These are phyloP conservation scores for Boletus reticulatus DNA, from an alignment of 768 basidiomycete species.

Conservation along the genomic window DNA sequence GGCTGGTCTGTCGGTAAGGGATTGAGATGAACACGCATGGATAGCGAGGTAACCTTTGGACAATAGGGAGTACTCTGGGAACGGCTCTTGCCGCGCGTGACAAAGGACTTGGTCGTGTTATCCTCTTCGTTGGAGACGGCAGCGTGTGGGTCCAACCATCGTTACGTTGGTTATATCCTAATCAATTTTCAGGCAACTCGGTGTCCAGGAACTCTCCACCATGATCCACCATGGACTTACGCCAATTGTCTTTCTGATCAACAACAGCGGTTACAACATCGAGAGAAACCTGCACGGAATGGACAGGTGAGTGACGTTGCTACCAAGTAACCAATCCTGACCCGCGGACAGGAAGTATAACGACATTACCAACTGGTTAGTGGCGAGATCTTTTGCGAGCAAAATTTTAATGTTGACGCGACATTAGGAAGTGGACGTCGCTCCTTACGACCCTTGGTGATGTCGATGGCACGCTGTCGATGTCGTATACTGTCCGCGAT, in stretches of 20 bases:
- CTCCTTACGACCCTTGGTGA: conserved; percentile 63
- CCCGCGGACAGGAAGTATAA: conserved; percentile 65
- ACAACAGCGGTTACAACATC: conserved; percentile 85
- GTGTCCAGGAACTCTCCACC: conserved; percentile 80
- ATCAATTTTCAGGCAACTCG: conserved; percentile 55
- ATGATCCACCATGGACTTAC: conserved; percentile 73
- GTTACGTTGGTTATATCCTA: background rate
- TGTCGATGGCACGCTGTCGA: conserved; percentile 42
- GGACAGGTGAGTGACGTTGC: conserved; percentile 37
- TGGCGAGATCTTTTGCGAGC: background rate
- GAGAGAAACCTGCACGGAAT: conserved; percentile 76
- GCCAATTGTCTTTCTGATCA: conserved; percentile 83
- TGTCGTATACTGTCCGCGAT: conserved; percentile 65
- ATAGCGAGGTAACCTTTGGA: background rate
- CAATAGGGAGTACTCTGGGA: conserved; percentile 61
- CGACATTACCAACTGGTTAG: conserved; percentile 73
- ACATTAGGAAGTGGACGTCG: conserved; percentile 57
- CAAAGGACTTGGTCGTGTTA: conserved; percentile 56
- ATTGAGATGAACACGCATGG: background rate
- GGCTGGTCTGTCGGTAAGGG: conserved; percentile 79
- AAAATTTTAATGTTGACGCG: background rate
- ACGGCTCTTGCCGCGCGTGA: conserved; percentile 80
- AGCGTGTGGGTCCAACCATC: conserved; percentile 51
- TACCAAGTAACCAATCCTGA: background rate
- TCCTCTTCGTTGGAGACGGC: conserved; percentile 86